Evolutionary conservation across 2,329 filamentous ascomycete genomes (phyloP).

Genomic region (Boeremia exigua): DNA sequence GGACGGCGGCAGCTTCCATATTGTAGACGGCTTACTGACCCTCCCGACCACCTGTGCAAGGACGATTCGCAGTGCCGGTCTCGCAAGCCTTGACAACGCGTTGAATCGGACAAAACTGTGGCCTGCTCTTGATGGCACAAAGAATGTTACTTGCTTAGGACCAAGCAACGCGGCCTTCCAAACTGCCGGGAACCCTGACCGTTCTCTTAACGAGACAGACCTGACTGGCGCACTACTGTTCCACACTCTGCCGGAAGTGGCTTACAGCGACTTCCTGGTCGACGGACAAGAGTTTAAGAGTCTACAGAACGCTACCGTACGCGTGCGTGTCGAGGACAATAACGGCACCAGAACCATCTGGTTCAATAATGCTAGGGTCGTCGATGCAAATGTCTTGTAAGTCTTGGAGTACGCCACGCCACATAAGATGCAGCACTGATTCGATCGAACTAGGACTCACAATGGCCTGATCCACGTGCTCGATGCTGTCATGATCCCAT

Average conservation of each 20-base stretch:
- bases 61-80: conserved; percentile 23
- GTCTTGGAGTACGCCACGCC: not conserved
- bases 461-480: conserved; percentile 32
- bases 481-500: conserved; percentile 27
- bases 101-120: conserved; percentile 25
- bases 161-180: conserved; percentile 25
- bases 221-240: conserved; percentile 21
- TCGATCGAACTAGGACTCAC: conserved; percentile 19
- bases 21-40: conserved; percentile 27
- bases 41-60: conserved; percentile 20
- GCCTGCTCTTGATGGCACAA: conserved; percentile 21
- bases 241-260: conserved; percentile 26
- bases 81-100: conserved; percentile 24
- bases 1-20: conserved; percentile 30
- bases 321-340: conserved; percentile 24
- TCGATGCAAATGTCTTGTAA: conserved; percentile 33
- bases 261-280: conserved; percentile 27
- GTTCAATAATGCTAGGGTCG: conserved; percentile 33
- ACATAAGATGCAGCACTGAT: not conserved
- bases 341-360: conserved; percentile 19
- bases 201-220: conserved; percentile 10
- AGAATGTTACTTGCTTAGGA: conserved; percentile 30
- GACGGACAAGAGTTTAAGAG: conserved; percentile 28
- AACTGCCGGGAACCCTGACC: conserved; percentile 21
- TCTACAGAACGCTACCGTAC: conserved; percentile 25